These are phyloP conservation scores for Psilocybe sp. DNA, from an alignment of 768 basidiomycete genomes.

Conservation along the genomic window DNA sequence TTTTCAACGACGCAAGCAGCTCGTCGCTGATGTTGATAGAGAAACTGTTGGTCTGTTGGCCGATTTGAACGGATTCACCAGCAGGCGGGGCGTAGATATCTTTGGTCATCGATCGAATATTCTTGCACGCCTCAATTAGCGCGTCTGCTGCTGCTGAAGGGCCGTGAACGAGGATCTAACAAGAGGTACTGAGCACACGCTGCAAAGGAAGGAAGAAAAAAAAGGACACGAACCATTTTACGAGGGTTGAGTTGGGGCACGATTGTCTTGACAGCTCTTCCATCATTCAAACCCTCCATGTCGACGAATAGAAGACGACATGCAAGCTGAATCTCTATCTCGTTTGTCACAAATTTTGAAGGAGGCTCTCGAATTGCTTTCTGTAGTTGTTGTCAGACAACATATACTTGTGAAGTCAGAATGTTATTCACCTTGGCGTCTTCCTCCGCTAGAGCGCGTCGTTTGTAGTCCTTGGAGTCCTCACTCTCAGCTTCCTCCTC, in stretches of 20 bases:
- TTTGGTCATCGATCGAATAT: conserved; percentile 87
- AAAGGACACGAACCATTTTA: conserved; percentile 67
- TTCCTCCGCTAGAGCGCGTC: conserved; percentile 69
- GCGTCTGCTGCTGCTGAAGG: conserved; percentile 60
- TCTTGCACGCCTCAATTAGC: conserved; percentile 77
- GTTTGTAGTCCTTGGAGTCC: conserved; percentile 69
- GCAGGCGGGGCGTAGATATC: conserved; percentile 80
- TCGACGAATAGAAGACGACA: conserved; percentile 91
- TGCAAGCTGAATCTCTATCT: conserved; percentile 74
- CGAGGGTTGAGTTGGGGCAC: conserved; percentile 95
- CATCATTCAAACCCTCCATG: conserved; percentile 95
- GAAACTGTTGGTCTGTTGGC: conserved; percentile 93
- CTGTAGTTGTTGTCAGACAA: conserved; percentile 31
- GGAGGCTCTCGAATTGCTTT: conserved; percentile 81
- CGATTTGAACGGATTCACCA: conserved; percentile 84
- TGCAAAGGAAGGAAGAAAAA: neutral
- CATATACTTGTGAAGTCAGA: neutral
- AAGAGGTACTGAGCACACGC: conserved; percentile 2
- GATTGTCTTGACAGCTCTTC: conserved; percentile 94
- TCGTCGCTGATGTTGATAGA: conserved; percentile 93
- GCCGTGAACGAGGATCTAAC: conserved; percentile 87
- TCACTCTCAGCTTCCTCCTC: conserved; percentile 89
- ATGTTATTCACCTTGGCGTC: conserved; percentile 64
- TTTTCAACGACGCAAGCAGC: conserved; percentile 71
- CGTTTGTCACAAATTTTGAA: conserved; percentile 82